A percentile compares a stretch with the other conserved stretches of the same genome.
Evolutionary conservation across 1,284 basidiomycete genomes (phyloP).

Genomic region (Ganoderma meredithae): DNA sequence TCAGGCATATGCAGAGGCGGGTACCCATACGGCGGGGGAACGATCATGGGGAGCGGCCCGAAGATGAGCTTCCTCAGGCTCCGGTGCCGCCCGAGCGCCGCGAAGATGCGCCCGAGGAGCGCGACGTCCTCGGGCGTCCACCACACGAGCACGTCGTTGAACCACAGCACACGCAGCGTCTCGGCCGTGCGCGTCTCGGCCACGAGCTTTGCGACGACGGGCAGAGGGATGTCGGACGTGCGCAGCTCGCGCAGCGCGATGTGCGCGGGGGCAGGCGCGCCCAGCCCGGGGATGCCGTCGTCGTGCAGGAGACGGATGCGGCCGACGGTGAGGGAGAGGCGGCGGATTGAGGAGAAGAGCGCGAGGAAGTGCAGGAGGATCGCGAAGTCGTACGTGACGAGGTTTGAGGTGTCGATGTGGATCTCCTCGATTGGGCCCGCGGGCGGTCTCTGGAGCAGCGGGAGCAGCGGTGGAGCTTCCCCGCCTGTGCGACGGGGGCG

Average conservation of each 20-base stretch:
- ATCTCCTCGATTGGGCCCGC: conserved; percentile 11
- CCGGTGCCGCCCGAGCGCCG: neutral
- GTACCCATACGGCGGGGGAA: conserved; percentile 7
- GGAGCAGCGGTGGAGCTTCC: neutral
- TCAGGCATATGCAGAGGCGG: neutral
- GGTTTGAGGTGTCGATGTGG: conserved; percentile 10
- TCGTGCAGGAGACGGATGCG: conserved; percentile 13
- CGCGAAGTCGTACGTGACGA: conserved; percentile 6
- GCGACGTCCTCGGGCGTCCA: conserved; percentile 6
- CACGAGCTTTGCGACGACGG: conserved; percentile 5
- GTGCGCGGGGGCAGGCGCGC: neutral
- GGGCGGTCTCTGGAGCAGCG: neutral
- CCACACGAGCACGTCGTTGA: conserved; percentile 13
- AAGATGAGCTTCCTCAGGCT: conserved; percentile 8
- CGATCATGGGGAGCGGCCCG: conserved; percentile 10
- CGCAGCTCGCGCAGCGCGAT: conserved; percentile 13
- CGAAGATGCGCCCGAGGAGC: conserved; percentile 11
- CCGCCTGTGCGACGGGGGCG: neutral
- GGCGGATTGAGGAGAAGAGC: conserved; percentile 6
- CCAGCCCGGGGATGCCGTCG: neutral
- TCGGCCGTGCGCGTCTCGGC: conserved; percentile 8
- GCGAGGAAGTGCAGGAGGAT: conserved; percentile 15
- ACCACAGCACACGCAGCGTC: conserved; percentile 17
- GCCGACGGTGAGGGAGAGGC: conserved; percentile 11
- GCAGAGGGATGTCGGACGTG: conserved; percentile 12